A percentile compares a stretch with the other conserved stretches of the same genome.
These are phyloP conservation scores for Tremella mesenterica DNA, from an alignment of 768 basidiomycete species.

Conservation along the genomic window DNA sequence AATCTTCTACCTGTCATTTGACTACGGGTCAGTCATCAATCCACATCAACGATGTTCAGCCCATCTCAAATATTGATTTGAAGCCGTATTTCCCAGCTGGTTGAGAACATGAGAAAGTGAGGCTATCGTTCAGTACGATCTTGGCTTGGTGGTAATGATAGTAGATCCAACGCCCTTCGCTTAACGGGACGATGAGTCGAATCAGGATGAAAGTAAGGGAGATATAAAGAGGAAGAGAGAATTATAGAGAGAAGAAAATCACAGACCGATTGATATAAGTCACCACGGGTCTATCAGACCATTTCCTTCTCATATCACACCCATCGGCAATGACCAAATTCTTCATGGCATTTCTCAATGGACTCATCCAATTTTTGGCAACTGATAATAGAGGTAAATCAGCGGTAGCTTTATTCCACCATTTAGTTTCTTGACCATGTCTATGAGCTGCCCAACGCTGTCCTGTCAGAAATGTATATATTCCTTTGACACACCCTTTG, in stretches of 20 bases:
- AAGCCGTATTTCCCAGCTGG: too few species aligned
- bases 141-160: too few species aligned
- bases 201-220: too few species aligned
- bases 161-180: too few species aligned
- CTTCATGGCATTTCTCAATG: slow-evolving; percentile 10
- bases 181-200: too few species aligned
- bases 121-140: too few species aligned
- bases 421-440: slow-evolving; percentile 5
- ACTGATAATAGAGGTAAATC: slow-evolving; percentile 16
- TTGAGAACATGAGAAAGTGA: too few species aligned
- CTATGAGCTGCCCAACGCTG: slow-evolving; percentile 26
- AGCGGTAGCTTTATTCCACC: slow-evolving; percentile 30
- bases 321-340: slow-evolving; percentile 10
- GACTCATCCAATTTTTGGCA: slow-evolving; percentile 25
- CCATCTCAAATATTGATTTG: too few species aligned
- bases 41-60: too few species aligned
- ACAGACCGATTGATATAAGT: slow-evolving; percentile 24
- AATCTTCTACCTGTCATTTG: slow-evolving; percentile 24
- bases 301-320: slow-evolving; percentile 4
- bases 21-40: slow-evolving; percentile 3
- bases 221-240: too few species aligned
- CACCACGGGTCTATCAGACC: slow-evolving; percentile 17
- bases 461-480: not conserved
- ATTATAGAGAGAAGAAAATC: not conserved
- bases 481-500: too few species aligned